Evolutionary conservation across 2,329 filamentous ascomycete species (phyloP).

Genomic region (Fusarium sambucinum): DNA sequence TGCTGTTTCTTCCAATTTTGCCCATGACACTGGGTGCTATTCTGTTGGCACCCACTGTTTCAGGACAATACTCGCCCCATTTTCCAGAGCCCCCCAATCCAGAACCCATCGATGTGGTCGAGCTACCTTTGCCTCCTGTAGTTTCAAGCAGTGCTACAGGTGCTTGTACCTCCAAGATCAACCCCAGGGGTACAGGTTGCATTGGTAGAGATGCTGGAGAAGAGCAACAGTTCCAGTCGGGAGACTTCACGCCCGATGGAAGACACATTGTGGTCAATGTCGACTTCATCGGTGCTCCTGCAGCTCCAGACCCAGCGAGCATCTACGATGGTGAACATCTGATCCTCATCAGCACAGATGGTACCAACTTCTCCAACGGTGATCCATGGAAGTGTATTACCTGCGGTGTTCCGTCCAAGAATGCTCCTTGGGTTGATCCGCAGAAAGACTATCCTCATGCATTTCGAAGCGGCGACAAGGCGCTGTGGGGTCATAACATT

Average conservation of each 20-base stretch:
- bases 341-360: constrained; percentile 59
- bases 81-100: constrained; percentile 3
- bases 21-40: background rate
- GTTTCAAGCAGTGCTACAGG: background rate
- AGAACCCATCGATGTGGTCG: constrained; percentile 4
- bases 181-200: background rate
- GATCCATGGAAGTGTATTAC: constrained; percentile 62
- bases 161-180: background rate
- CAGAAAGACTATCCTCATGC: constrained; percentile 56
- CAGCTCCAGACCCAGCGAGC: constrained; percentile 54
- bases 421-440: constrained; percentile 49
- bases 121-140: constrained; percentile 6
- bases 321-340: constrained; percentile 47
- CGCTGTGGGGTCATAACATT: constrained; percentile 52
- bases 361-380: constrained; percentile 57
- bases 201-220: background rate
- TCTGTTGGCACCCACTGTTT: background rate
- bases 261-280: constrained; percentile 57
- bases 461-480: constrained; percentile 55
- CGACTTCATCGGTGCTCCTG: constrained; percentile 58
- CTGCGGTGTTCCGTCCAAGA: constrained; percentile 55
- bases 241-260: constrained; percentile 57
- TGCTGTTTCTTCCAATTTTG: background rate
- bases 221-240: constrained; percentile 9
- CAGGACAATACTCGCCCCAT: constrained; percentile 5